phyloP scores from a whole-genome alignment of 2,329 filamentous ascomycete genomes.

The Cytospora piceae region DNA sequence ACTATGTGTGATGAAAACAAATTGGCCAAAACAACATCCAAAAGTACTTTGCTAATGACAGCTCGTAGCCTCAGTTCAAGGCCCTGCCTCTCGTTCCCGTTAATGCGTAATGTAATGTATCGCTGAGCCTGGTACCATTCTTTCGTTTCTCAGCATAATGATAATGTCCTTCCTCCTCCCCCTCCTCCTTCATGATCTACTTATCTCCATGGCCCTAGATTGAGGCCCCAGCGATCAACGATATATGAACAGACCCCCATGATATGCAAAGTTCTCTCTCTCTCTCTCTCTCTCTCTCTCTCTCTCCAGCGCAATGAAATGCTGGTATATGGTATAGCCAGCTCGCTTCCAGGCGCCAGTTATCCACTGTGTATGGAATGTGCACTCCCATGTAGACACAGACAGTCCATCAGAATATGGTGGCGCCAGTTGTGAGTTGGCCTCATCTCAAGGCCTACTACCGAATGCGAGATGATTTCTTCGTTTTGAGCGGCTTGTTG shows the following conservation, averaged over 20 bases:
- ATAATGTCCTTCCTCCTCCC: neutral
- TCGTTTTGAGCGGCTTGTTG: neutral
- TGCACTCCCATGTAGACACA: neutral
- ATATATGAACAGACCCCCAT: neutral
- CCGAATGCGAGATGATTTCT: neutral
- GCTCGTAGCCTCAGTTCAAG: neutral
- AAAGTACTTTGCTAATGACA: conserved; percentile 3
- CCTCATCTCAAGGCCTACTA: neutral
- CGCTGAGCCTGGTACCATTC: conserved; percentile 10
- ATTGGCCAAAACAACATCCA: neutral
- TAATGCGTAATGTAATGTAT: conserved; percentile 3
- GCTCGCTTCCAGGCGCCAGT: neutral
- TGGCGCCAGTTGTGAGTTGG: neutral
- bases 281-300: neutral
- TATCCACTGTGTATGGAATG: neutral
- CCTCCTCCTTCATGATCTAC: neutral
- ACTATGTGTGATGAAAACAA: conserved; percentile 2
- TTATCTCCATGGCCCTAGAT: neutral
- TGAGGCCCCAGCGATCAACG: conserved; percentile 3
- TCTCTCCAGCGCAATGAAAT: neutral
- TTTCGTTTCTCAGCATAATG: neutral
- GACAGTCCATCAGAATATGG: neutral
- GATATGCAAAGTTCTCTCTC: neutral
- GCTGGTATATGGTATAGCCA: neutral
- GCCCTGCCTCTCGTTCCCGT: conserved; percentile 2